Base-by-base conservation (phyloP, 345 rosid species). In the Sonneratia caseolaris region DNA sequence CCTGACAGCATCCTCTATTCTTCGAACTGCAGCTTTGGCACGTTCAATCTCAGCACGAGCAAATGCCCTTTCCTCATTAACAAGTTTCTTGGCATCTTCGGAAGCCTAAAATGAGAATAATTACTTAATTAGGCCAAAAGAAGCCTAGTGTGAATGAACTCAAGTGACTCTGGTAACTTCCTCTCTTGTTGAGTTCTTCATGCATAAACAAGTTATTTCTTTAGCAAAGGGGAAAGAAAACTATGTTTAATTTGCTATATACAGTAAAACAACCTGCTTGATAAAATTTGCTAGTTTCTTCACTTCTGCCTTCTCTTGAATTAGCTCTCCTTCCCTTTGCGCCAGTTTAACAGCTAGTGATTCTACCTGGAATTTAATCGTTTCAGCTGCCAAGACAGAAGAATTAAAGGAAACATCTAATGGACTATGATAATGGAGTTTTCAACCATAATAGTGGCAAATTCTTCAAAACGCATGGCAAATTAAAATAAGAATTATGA, bases 41-140 rank as follows among this genome's bases (percentile, higher is more conserved):
- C 80, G 87, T 72, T 96, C 97, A 74, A 96, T 96, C 86, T 96
- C 98, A 78, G 91, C 89, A 69, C 97, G 98, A 55, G 99, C 99
- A 85, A 86, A 87, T 57, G 94, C 89, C 79, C 98, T 87, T 83
- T 96, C 99, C 83, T 88, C 93, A 42, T 96, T 92, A 27, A 92
- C 97, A 66, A 95, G 96, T 82, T 78, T 92, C 87, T 88, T 95
- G 56, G 98, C 99, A 88, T 96, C 97, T 79, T 91, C 89, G 56
- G 99, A 92, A 51, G 99, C 99, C 99, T 96, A 49, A 53, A 22
- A 57, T 70, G 36, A 1, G 32, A 38, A 56, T 2, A 70, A 70
- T 11, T 13, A 62, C 38, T 62, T 35, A 2, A 37, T 40, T 40
- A 18, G 24, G 66, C 19, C 3, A 19, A 21, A 70, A 18, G 59